phyloP scores from a whole-genome alignment of 78 protist species.

The Chrysochromulina tobinii region DNA sequence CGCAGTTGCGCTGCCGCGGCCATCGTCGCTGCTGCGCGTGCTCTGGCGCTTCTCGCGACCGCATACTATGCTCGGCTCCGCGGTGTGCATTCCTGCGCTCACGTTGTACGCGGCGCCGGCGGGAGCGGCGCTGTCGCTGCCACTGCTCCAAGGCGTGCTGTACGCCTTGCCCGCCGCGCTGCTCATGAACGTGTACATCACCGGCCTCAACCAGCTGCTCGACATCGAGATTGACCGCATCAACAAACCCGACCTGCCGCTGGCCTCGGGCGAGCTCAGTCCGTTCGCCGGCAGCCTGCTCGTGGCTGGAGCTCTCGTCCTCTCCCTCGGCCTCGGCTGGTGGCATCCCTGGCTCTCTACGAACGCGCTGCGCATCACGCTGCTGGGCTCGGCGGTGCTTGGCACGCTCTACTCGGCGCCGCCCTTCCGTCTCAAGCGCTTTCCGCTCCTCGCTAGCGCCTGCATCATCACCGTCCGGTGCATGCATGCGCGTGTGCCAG shows the following conservation, averaged over 20 bases:
- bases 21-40: not conserved
- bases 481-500: no score
- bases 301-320: not conserved
- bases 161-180: not conserved
- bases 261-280: constrained; percentile 30
- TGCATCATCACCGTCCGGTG: constrained; percentile 19
- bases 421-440: constrained; percentile 49
- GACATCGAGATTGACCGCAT: constrained; percentile 27
- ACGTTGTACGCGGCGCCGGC: not conserved
- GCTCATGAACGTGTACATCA: constrained; percentile 17
- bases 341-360: not conserved
- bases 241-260: constrained; percentile 46
- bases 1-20: no score
- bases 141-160: not conserved
- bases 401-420: constrained; percentile 42
- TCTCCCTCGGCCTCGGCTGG: not conserved
- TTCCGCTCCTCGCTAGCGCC: constrained; percentile 23
- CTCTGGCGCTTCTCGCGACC: constrained; percentile 42
- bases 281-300: not conserved
- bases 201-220: constrained; percentile 35
- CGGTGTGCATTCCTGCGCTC: not conserved
- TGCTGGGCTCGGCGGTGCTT: not conserved
- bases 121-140: not conserved
- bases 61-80: constrained; percentile 31
- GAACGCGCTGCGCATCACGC: not conserved